Evolutionary conservation across 139 green algal genomes (phyloP), one percentile per base, ranked within the genome.

Genomic region (Tetraselmis chui): DNA sequence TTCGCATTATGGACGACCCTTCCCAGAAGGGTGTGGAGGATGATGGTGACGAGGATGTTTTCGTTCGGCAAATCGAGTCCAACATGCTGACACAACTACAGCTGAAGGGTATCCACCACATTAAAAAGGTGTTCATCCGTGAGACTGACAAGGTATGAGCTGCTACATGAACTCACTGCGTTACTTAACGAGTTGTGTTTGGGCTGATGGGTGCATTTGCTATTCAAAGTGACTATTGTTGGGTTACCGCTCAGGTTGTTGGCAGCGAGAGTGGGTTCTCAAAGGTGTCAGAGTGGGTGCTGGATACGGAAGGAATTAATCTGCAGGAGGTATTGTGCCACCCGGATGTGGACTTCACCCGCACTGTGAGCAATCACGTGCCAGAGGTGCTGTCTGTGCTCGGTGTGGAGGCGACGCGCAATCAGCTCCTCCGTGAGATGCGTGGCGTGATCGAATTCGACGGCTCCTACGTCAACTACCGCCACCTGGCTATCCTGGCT

Each of bases 401-500:
- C 82, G 97, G 97, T 82, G 98, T 99, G 76, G 97, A 99, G 89
- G 97, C 96, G 23, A 91, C 90, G 30, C 86, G 96, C 59, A 88
- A 91, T 59, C 91, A 95, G 11, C 91, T 99, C 80, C 88, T 98
- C 31, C 96, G 94, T 86, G 97, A 99, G 89, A 85, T 99, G 28
- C 88, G 95, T 11, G 92, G 90, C 81, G 97, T 99, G n/a, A 99
- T 99, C 80, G 94, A 98, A 85, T 99, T 99, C 88, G 97, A 99
- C 85, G 97, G 95, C 45, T 95, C 88, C 23, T 98, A 98, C 77
- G 96, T 99, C 58, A 99, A 99, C 89, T 99, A 98, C 92, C 88
- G 95, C 75, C 96, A 99, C 90, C 89, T 99, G 83, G 94, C 94
- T 75, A 93, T 93, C 75, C 91, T 99, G 83, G 95, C 91, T 82